phyloP scores from a whole-genome alignment of 2,329 filamentous ascomycete genomes.

The Hypoxylon sp. region DNA sequence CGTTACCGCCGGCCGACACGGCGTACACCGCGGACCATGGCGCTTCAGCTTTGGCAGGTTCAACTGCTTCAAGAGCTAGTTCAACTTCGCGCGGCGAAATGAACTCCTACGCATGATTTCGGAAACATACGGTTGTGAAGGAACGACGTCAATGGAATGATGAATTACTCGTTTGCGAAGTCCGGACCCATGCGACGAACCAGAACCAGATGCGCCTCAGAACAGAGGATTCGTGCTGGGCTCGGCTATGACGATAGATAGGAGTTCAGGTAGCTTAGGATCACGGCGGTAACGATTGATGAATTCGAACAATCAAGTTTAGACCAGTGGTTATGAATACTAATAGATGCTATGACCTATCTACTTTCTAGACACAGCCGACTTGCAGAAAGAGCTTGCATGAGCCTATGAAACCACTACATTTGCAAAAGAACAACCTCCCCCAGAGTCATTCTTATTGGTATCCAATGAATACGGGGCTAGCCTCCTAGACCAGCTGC shows the following conservation, averaged over 20 bases:
- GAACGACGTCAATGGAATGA: not conserved
- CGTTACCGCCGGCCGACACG: conserved; percentile 60
- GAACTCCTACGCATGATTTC: not conserved
- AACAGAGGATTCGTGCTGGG: not conserved
- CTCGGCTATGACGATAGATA: not conserved
- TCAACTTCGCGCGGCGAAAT: not conserved
- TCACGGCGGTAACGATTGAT: not conserved
- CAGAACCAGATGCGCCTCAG: not conserved
- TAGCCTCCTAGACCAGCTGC: not conserved
- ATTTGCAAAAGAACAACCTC: not conserved
- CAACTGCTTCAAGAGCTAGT: conserved; percentile 61
- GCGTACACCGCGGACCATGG: conserved; percentile 64
- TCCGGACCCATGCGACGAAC: not conserved
- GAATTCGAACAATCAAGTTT: not conserved
- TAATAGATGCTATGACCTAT: no score
- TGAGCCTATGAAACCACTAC: not conserved
- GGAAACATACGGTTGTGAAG: not conserved
- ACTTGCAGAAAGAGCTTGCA: not conserved
- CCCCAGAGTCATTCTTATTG: not conserved
- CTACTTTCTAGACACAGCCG: no score
- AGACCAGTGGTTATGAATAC: not conserved
- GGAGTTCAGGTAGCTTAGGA: not conserved
- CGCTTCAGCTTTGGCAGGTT: conserved; percentile 63
- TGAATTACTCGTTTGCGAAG: not conserved
- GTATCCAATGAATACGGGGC: not conserved